Percentiles rank a stretch among this genome's conserved stretches.
Evolutionary conservation across 2,329 filamentous ascomycete genomes (phyloP).

Genomic region (Hyphodiscus sp.): DNA sequence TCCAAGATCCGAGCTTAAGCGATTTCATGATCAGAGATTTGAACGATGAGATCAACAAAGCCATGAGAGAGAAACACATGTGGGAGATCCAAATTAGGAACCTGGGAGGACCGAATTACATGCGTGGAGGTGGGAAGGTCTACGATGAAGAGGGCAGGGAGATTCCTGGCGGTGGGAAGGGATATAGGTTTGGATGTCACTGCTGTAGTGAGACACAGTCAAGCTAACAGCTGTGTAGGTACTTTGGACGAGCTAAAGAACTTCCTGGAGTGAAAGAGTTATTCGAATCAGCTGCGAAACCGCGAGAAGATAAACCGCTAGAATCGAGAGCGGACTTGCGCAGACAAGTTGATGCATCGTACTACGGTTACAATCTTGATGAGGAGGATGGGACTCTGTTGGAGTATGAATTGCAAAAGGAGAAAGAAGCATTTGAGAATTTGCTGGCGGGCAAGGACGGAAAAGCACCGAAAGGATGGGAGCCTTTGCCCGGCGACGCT

Average conservation of each 20-base stretch:
- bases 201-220: not conserved
- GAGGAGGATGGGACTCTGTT: constrained; percentile 82
- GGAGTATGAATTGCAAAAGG: constrained; percentile 75
- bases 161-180: constrained; percentile 67
- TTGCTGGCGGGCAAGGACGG: constrained; percentile 53
- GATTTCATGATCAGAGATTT: constrained; percentile 97
- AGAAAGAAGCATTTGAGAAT: constrained; percentile 70
- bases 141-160: constrained; percentile 49
- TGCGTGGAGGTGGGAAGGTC: constrained; percentile 43
- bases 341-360: constrained; percentile 80
- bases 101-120: constrained; percentile 90
- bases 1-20: constrained; percentile 84
- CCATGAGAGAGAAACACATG: constrained; percentile 98
- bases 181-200: constrained; percentile 59
- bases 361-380: constrained; percentile 90
- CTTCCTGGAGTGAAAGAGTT: constrained; percentile 94
- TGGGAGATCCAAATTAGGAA: constrained; percentile 98
- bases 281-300: constrained; percentile 69
- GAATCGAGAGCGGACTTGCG: constrained; percentile 63
- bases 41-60: constrained; percentile 98
- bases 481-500: constrained; percentile 76
- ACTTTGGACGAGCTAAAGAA: constrained; percentile 86
- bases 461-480: constrained; percentile 64
- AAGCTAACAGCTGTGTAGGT: constrained; percentile 52
- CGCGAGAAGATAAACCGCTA: constrained; percentile 53